Evolutionary conservation across 2,329 filamentous ascomycete species (phyloP).

Genomic region (Chalaropsis thielavioides): DNA sequence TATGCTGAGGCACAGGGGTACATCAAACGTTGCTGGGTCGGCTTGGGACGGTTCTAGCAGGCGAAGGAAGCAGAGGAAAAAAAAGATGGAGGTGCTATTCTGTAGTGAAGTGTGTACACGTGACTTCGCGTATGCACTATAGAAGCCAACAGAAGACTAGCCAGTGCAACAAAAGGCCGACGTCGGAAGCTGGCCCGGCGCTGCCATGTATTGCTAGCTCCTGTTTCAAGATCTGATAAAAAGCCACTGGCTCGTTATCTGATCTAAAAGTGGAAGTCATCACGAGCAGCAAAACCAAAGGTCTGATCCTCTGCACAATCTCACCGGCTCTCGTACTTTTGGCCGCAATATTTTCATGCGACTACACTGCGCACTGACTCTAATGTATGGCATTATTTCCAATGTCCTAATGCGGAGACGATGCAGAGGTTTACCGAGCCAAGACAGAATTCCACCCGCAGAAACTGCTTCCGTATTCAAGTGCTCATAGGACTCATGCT

Average conservation of each 20-base stretch:
- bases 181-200: background rate
- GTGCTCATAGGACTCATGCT: background rate
- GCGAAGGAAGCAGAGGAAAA: too few relatives aligned
- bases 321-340: background rate
- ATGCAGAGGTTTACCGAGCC: too few relatives aligned
- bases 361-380: too few relatives aligned
- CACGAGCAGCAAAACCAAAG: background rate
- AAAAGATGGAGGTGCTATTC: background rate
- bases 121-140: background rate
- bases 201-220: background rate
- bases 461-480: background rate
- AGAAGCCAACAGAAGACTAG: background rate
- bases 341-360: background rate
- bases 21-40: background rate
- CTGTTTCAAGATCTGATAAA: background rate
- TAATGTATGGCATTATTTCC: too few relatives aligned
- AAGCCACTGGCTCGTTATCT: background rate
- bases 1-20: background rate
- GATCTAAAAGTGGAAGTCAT: background rate
- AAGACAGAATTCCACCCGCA: background rate
- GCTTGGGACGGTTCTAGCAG: background rate
- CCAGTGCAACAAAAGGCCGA: background rate
- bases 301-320: background rate
- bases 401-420: too few relatives aligned
- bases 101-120: background rate